Conservation (phyloP, 169 alveolate species). For the Cryptosporidium bovis region DNA sequence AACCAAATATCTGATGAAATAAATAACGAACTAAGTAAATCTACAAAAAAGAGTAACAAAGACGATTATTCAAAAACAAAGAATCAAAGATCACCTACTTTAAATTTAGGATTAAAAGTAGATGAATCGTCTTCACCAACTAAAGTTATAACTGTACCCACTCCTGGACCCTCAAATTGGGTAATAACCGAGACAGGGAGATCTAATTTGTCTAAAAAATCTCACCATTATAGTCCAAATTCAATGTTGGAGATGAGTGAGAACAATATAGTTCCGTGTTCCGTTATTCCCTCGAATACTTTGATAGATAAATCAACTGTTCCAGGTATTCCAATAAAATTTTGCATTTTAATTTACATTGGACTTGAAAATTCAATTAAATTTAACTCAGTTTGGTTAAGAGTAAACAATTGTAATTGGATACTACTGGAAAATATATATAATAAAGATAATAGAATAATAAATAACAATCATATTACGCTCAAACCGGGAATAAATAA, state of each 20-base stretch:
- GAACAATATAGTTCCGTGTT: slow-evolving; percentile 7
- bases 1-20: neutral
- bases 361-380: slow-evolving; percentile 19
- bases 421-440: slow-evolving; percentile 25
- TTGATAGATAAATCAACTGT: slow-evolving; percentile 6
- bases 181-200: slow-evolving; percentile 56
- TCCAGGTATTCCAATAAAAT: slow-evolving; percentile 31
- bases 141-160: slow-evolving; percentile 54
- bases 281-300: slow-evolving; percentile 58
- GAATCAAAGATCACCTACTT: slow-evolving; percentile 9
- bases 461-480: neutral
- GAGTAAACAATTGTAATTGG: slow-evolving; percentile 38
- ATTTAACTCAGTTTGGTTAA: slow-evolving; percentile 43
- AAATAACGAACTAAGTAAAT: neutral
- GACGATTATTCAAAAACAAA: neutral
- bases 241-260: slow-evolving; percentile 1
- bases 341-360: slow-evolving; percentile 4
- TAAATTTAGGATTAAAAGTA: neutral
- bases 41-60: neutral
- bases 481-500: slow-evolving; percentile 44
- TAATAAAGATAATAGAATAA: slow-evolving; percentile 7
- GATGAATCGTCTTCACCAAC: slow-evolving; percentile 52
- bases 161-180: slow-evolving; percentile 74
- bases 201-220: slow-evolving; percentile 2
- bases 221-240: slow-evolving; percentile 25